Evolutionary conservation across 2,329 filamentous ascomycete species (phyloP).

Genomic region (Xylariaceae sp.): DNA sequence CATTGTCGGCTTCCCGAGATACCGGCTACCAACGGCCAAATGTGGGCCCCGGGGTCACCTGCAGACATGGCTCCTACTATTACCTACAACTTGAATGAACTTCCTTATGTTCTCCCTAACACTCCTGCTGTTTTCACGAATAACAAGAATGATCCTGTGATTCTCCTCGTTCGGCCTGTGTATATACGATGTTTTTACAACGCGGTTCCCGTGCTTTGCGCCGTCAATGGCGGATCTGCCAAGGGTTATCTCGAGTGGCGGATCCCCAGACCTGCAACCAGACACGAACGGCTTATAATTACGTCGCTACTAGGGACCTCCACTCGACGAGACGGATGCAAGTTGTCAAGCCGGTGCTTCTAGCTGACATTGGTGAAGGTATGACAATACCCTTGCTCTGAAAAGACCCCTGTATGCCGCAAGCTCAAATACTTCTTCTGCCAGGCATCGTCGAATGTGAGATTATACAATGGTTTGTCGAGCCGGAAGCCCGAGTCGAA

Average conservation of each 20-base stretch:
- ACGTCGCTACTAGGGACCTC: slow-evolving; percentile 42
- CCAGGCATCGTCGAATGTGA: slow-evolving; percentile 95
- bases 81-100: slow-evolving; percentile 11
- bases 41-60: slow-evolving; percentile 22
- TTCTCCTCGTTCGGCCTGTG: background rate
- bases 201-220: slow-evolving; percentile 48
- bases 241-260: slow-evolving; percentile 37
- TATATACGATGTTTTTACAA: slow-evolving; percentile 51
- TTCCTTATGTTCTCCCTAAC: slow-evolving; percentile 7
- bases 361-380: slow-evolving; percentile 87
- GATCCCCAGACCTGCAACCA: slow-evolving; percentile 19
- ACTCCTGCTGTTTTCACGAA: background rate
- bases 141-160: background rate
- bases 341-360: slow-evolving; percentile 71
- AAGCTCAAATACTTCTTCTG: slow-evolving; percentile 19
- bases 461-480: slow-evolving; percentile 99
- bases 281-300: slow-evolving; percentile 28
- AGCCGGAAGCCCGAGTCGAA: slow-evolving; percentile 90
- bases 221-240: slow-evolving; percentile 48
- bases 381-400: slow-evolving; percentile 20
- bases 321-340: slow-evolving; percentile 47
- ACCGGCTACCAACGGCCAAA: slow-evolving; percentile 29
- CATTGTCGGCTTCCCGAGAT: slow-evolving; percentile 27
- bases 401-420: background rate
- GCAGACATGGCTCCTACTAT: slow-evolving; percentile 8